Conservation (phyloP, 495 filamentous ascomycete genomes). For the Neurospora sp. region DNA sequence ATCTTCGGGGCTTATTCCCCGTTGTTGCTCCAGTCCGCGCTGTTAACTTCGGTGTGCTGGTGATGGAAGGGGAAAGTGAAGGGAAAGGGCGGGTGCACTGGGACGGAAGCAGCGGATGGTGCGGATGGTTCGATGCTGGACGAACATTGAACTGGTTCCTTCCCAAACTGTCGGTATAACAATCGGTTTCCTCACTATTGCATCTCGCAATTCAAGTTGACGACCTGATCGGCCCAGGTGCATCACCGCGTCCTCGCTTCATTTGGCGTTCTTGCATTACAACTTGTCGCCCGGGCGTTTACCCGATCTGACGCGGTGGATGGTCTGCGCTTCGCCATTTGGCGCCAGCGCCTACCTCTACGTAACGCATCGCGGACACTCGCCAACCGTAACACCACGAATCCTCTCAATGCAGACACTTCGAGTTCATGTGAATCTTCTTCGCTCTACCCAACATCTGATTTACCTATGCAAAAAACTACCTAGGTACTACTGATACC, state of each 20-base stretch:
- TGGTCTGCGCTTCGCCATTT: not conserved
- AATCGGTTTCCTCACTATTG: fast-evolving
- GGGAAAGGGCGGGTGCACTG: not conserved
- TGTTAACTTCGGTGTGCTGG: not conserved
- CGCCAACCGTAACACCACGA: not conserved
- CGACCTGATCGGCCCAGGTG: not conserved
- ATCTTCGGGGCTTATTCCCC: not conserved
- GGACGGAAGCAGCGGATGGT: not conserved
- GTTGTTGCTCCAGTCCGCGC: not conserved
- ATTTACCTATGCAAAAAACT: not conserved
- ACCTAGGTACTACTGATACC: not conserved
- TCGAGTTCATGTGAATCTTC: too few species aligned
- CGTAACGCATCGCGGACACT: not conserved
- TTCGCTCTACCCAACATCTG: not conserved
- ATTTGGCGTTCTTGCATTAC: not conserved
- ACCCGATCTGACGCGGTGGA: not conserved
- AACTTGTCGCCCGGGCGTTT: not conserved
- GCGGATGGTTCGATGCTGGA: not conserved
- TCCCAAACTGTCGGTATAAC: not conserved
- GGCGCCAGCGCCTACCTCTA: not conserved
- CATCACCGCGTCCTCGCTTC: not conserved
- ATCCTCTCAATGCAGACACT: not conserved
- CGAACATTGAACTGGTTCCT: not conserved
- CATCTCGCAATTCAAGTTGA: not conserved
- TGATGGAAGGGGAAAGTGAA: not conserved